These are phyloP conservation scores for Vigna radiata DNA, from an alignment of 306 rosid species.

Conservation along the genomic window DNA sequence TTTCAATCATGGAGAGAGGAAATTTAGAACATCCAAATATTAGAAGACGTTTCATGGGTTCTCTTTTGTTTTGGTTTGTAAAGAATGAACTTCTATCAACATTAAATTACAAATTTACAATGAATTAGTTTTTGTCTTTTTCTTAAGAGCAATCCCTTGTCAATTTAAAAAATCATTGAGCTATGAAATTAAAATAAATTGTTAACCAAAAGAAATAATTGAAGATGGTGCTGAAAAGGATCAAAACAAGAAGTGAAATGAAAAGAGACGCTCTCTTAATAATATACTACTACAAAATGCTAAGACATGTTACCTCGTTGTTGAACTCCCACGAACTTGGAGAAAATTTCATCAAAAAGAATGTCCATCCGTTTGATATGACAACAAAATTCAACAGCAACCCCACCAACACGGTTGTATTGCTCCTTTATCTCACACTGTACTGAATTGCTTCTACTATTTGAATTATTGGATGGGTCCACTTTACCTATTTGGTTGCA, in stretches of 20 bases:
- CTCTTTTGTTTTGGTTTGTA: neutral
- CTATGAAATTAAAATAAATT: slow-evolving; percentile 11
- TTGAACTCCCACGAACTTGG: slow-evolving; percentile 75
- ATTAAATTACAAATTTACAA: slow-evolving; percentile 11
- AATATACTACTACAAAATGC: slow-evolving; percentile 25
- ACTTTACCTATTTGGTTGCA: slow-evolving; percentile 83
- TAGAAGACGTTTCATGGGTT: slow-evolving; percentile 4
- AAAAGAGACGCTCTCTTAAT: slow-evolving; percentile 39
- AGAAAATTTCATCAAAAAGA: slow-evolving; percentile 93
- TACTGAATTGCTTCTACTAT: slow-evolving; percentile 61
- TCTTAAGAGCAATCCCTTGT: neutral
- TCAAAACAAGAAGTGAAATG: slow-evolving; percentile 25
- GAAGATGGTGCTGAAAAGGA: slow-evolving; percentile 8
- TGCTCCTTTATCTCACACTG: slow-evolving; percentile 92
- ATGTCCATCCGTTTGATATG: slow-evolving; percentile 93
- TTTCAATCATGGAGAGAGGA: slow-evolving; percentile 11
- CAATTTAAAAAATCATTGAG: slow-evolving; percentile 19
- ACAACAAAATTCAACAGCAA: slow-evolving; percentile 97
- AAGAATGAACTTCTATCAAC: neutral
- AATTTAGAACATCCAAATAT: slow-evolving; percentile 1
- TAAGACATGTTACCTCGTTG: slow-evolving; percentile 75
- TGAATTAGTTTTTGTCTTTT: neutral
- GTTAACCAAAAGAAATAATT: slow-evolving; percentile 21
- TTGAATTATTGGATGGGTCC: slow-evolving; percentile 57
- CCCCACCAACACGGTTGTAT: slow-evolving; percentile 95